These are phyloP conservation scores for Pseudopithomyces chartarum DNA, from an alignment of 2,329 filamentous ascomycete genomes.

Conservation along the genomic window DNA sequence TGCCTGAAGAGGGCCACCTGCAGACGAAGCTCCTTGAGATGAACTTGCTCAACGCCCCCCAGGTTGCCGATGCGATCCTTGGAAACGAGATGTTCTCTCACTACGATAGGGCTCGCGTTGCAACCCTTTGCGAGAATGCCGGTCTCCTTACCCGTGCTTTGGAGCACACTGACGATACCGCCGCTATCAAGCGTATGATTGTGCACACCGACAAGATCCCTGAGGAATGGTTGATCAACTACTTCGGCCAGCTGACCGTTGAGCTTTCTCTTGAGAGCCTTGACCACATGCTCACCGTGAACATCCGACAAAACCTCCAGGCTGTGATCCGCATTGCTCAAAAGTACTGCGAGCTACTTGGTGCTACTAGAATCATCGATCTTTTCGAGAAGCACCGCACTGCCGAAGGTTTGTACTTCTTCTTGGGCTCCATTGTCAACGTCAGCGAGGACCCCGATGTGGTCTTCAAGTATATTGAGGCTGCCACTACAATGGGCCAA, in stretches of 20 bases:
- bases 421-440: slow-evolving; percentile 97
- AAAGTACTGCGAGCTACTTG: slow-evolving; percentile 95
- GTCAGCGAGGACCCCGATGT: slow-evolving; percentile 94
- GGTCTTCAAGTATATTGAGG: slow-evolving; percentile 99
- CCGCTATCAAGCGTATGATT: slow-evolving; percentile 86
- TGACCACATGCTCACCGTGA: slow-evolving; percentile 93
- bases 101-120: slow-evolving; percentile 90
- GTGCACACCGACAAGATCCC: slow-evolving; percentile 86
- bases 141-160: slow-evolving; percentile 74
- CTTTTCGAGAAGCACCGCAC: slow-evolving; percentile 98
- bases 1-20: slow-evolving; percentile 87
- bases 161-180: slow-evolving; percentile 92
- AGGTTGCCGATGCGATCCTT: slow-evolving; percentile 96
- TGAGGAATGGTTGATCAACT: slow-evolving; percentile 87
- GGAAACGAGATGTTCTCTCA: slow-evolving; percentile 98
- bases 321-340: slow-evolving; percentile 94
- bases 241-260: slow-evolving; percentile 92
- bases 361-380: slow-evolving; percentile 84
- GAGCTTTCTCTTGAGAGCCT: slow-evolving; percentile 94
- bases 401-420: slow-evolving; percentile 95
- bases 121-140: slow-evolving; percentile 89
- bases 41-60: slow-evolving; percentile 95
- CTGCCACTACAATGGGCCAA: slow-evolving; percentile 90
- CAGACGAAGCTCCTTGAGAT: slow-evolving; percentile 97
- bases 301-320: slow-evolving; percentile 96